Evolutionary conservation across 257 asterid genomes (phyloP).

Genomic region (Plantago ovata): DNA sequence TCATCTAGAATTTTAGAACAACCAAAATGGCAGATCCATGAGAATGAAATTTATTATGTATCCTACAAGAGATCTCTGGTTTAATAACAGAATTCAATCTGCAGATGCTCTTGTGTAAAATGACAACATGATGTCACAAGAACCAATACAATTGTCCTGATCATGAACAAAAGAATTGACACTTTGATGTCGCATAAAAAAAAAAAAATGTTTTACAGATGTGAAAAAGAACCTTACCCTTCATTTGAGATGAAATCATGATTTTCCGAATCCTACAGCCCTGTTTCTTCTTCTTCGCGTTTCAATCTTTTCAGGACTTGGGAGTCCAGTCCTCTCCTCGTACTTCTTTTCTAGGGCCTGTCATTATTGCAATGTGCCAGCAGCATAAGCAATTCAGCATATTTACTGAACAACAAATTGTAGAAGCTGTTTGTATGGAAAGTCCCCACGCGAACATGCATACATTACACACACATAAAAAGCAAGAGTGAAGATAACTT

Average conservation of each 20-base stretch:
- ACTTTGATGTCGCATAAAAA: too few species aligned
- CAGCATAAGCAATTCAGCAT: not conserved
- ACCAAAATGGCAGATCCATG: too few species aligned
- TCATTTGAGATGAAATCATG: slow-evolving; percentile 24
- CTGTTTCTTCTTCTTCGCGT: slow-evolving; percentile 45
- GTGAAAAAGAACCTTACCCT: not conserved
- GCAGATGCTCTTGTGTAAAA: too few species aligned
- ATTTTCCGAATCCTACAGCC: slow-evolving; percentile 81
- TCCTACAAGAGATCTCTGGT: too few species aligned
- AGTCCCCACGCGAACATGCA: not conserved
- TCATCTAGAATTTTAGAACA: too few species aligned
- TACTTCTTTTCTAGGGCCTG: slow-evolving; percentile 87
- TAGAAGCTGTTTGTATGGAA: not conserved
- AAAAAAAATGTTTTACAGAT: not conserved
- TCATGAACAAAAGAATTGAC: too few species aligned
- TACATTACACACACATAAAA: not conserved
- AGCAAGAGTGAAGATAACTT: slow-evolving; percentile 16
- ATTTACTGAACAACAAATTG: not conserved
- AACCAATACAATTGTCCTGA: too few species aligned
- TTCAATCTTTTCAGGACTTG: slow-evolving; percentile 79
- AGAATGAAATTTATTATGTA: too few species aligned
- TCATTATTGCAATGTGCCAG: slow-evolving; percentile 10
- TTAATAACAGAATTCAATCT: too few species aligned
- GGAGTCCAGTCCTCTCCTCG: slow-evolving; percentile 68
- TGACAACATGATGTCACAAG: too few species aligned